Evolutionary conservation across 768 basidiomycete genomes (phyloP).

Genomic region (Podaxis sp.): DNA sequence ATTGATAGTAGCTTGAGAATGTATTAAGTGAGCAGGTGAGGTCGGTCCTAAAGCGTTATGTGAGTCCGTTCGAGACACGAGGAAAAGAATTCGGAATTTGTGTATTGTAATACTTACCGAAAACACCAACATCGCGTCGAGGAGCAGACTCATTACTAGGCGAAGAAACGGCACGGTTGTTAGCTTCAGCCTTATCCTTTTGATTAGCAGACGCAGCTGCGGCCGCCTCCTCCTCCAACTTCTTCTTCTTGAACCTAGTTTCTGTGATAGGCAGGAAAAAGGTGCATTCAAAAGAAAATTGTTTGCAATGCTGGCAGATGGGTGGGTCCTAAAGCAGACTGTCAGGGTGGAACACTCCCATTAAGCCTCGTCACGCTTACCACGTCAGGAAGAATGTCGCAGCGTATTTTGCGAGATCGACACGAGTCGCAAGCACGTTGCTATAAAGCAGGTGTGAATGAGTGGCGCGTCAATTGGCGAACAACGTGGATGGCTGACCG

Average conservation of each 20-base stretch:
- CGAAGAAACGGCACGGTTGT: slow-evolving; percentile 28
- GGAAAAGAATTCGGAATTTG: slow-evolving; percentile 16
- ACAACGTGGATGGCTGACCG: slow-evolving; percentile 40
- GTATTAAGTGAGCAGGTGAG: slow-evolving; percentile 80
- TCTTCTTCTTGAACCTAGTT: slow-evolving; percentile 98
- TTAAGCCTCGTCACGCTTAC: slow-evolving; percentile 23
- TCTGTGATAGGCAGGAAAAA: slow-evolving; percentile 99
- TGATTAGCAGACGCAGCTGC: slow-evolving; percentile 22
- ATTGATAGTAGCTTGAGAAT: slow-evolving; percentile 86
- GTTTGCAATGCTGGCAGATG: slow-evolving; percentile 92
- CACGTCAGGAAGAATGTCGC: slow-evolving; percentile 80
- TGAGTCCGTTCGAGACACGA: slow-evolving; percentile 37
- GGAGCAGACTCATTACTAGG: slow-evolving; percentile 44
- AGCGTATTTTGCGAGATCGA: slow-evolving; percentile 89
- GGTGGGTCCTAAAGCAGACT: slow-evolving; percentile 54
- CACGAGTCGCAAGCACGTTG: slow-evolving; percentile 90
- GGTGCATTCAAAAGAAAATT: slow-evolving; percentile 91
- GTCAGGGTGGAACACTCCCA: slow-evolving; percentile 5
- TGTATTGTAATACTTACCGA: slow-evolving; percentile 42
- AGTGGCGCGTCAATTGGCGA: slow-evolving; percentile 4
- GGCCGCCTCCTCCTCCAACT: slow-evolving; percentile 65
- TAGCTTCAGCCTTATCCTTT: slow-evolving; percentile 29
- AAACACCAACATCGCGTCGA: slow-evolving; percentile 61
- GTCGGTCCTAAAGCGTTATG: slow-evolving; percentile 75
- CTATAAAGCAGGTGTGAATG: slow-evolving; percentile 23